A percentile compares a stretch with the other conserved stretches of the same genome.
Evolutionary conservation across 495 filamentous ascomycete genomes (phyloP).

Genomic region (Sabuloglossum arenarium): DNA sequence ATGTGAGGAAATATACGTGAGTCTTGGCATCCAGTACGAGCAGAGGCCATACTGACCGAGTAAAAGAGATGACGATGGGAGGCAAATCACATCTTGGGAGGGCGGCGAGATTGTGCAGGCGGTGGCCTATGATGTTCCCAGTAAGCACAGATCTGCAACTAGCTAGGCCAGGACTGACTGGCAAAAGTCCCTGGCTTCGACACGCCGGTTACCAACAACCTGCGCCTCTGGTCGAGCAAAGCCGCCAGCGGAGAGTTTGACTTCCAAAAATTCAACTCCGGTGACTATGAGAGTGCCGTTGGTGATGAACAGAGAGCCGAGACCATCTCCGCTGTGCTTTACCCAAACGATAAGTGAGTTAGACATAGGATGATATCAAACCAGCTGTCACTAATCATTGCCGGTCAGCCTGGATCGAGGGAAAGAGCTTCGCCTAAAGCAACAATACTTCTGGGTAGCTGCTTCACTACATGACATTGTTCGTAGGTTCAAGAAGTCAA

Average conservation of each 20-base stretch:
- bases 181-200: conserved; percentile 53
- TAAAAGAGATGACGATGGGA: conserved; percentile 49
- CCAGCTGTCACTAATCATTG: neutral
- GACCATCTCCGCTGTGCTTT: conserved; percentile 92
- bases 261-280: conserved; percentile 98
- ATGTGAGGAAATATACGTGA: conserved; percentile 45
- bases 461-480: conserved; percentile 92
- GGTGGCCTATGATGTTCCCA: conserved; percentile 86
- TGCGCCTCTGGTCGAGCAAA: conserved; percentile 92
- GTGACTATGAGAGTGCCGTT: conserved; percentile 93
- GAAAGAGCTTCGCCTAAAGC: conserved; percentile 93
- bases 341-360: conserved; percentile 73
- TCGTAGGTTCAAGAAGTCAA: conserved; percentile 91
- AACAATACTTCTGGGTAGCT: conserved; percentile 99
- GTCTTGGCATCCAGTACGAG: conserved; percentile 2
- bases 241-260: conserved; percentile 94
- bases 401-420: conserved; percentile 51
- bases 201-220: conserved; percentile 84
- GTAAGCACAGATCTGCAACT: conserved; percentile 9
- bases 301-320: conserved; percentile 89
- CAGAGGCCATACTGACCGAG: neutral
- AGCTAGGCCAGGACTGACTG: conserved; percentile 3
- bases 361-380: neutral
- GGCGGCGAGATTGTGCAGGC: conserved; percentile 85
- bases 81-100: conserved; percentile 54